Percentiles rank a stretch among this genome's conserved stretches.
Conservation (phyloP, 805 yeast genomes). For the Saturnispora silvae region DNA sequence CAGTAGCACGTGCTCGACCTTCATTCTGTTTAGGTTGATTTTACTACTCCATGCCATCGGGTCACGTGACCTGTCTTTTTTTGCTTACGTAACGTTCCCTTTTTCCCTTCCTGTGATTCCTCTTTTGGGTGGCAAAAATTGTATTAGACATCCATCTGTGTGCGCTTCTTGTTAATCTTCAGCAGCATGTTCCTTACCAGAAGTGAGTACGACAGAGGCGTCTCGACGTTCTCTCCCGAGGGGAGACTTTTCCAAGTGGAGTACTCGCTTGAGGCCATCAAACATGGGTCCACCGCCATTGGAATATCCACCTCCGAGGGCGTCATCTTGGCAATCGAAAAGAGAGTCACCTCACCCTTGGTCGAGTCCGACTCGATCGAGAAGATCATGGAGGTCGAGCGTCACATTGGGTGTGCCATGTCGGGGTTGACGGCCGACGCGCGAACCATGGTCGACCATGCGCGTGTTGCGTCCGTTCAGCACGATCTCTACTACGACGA, state of each 20-base stretch:
- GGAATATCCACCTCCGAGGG: conserved; percentile 95
- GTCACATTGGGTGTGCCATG: conserved; percentile 97
- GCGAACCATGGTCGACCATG: conserved; percentile 96
- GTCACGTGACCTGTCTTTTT: no score
- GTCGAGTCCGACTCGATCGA: conserved; percentile 91
- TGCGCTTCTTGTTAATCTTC: background rate
- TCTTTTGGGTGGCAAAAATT: background rate
- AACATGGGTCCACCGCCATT: conserved; percentile 94
- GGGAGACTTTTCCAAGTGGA: conserved; percentile 98
- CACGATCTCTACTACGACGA: conserved; percentile 89
- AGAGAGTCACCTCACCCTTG: conserved; percentile 86
- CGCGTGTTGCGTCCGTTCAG: conserved; percentile 79
- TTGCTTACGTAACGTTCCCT: no score
- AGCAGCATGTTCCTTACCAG: conserved; percentile 88
- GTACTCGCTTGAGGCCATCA: conserved; percentile 94
- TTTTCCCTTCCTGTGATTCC: background rate
- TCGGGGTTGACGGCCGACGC: conserved; percentile 98
- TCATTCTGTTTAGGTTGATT: no score
- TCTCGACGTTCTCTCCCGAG: conserved; percentile 96
- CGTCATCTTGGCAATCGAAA: conserved; percentile 92
- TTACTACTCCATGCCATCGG: no score
- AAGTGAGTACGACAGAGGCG: conserved; percentile 98
- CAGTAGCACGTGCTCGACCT: no score
- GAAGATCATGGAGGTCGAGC: conserved; percentile 89
- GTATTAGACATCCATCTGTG: background rate